A percentile compares a stretch with the other conserved stretches of the same genome.
Conservation (phyloP, 768 basidiomycete genomes). For the Lactarius deliciosus region DNA sequence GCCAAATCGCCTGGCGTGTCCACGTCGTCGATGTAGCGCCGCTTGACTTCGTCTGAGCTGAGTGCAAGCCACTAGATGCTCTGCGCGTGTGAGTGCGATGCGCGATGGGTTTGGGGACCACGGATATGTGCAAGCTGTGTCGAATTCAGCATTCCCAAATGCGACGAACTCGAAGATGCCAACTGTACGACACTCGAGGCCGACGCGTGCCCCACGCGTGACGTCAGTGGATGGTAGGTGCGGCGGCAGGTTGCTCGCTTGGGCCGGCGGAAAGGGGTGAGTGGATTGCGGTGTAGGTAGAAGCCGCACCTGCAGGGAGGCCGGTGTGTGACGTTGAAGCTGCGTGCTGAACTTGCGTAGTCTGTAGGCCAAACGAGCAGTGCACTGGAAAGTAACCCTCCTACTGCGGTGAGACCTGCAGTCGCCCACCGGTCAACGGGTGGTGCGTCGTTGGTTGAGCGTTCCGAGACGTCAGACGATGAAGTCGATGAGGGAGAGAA, state of each 20-base stretch:
- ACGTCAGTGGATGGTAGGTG: neutral
- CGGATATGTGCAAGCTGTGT: too few species aligned
- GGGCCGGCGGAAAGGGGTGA: neutral
- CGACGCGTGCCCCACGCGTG: neutral
- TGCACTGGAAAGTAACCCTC: slow-evolving; percentile 12
- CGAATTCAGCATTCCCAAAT: neutral
- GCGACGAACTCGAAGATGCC: slow-evolving; percentile 17
- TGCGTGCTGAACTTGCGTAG: neutral
- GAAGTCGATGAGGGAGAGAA: neutral
- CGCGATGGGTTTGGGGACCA: too few species aligned
- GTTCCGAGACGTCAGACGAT: neutral
- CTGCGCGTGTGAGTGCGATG: too few species aligned
- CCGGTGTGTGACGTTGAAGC: neutral
- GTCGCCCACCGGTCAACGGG: slow-evolving; percentile 7
- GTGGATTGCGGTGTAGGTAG: neutral
- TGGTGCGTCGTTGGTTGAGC: neutral
- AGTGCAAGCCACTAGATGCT: neutral
- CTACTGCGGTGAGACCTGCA: neutral
- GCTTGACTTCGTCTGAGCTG: too few species aligned
- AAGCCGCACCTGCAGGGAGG: slow-evolving; percentile 10
- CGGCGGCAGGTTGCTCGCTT: neutral
- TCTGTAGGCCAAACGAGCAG: neutral
- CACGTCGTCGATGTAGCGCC: too few species aligned
- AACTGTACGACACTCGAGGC: slow-evolving; percentile 5
- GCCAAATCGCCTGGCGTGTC: too few species aligned